Conservation (phyloP, 441 rosid species). For the Pelargonium citronellum region DNA sequence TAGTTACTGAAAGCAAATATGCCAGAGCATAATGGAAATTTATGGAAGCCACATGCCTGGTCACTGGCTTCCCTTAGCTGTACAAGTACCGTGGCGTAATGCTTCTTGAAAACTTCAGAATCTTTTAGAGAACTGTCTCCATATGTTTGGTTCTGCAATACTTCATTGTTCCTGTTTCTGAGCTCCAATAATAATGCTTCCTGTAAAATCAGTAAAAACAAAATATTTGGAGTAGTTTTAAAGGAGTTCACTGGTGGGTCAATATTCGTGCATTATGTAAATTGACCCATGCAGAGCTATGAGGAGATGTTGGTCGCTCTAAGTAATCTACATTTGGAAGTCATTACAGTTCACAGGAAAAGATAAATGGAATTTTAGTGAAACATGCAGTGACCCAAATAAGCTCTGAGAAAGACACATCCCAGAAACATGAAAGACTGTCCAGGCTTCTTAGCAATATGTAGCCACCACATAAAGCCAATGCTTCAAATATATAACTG, state of each 20-base stretch:
- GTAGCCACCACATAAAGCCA: neutral
- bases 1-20: constrained; percentile 2
- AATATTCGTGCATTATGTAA: neutral
- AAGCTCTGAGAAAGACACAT: neutral
- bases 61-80: constrained; percentile 62
- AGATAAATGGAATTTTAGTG: neutral
- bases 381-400: neutral
- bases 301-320: neutral
- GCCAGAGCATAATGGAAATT: constrained; percentile 20
- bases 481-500: neutral
- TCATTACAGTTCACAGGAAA: neutral
- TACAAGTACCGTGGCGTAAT: constrained; percentile 58
- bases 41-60: constrained; percentile 48
- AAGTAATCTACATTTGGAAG: neutral
- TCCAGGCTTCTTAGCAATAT: constrained; percentile 3
- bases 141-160: constrained; percentile 38
- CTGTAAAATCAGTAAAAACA: constrained; percentile 29
- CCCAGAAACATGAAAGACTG: constrained; percentile 2
- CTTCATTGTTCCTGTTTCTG: constrained; percentile 46
- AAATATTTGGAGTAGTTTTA: neutral
- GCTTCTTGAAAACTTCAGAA: constrained; percentile 62
- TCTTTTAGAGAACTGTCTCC: constrained; percentile 43
- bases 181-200: constrained; percentile 55
- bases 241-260: neutral
- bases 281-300: neutral